Percentiles rank a stretch among this genome's conserved stretches.
Evolutionary conservation across 129 eudicot genomes (phyloP).

Genomic region (Saposhnikovia divaricata): DNA sequence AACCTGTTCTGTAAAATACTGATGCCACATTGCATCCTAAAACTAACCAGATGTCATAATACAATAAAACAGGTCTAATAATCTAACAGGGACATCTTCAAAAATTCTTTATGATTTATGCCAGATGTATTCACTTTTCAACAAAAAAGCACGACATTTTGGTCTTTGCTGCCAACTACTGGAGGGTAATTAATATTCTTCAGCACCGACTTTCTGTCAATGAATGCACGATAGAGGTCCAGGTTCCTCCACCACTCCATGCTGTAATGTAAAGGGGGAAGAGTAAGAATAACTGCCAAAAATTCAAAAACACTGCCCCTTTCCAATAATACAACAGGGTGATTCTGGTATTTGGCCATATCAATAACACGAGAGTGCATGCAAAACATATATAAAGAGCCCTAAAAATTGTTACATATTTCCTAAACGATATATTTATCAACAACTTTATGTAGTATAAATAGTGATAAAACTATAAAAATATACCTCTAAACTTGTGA

Average conservation of each 20-base stretch:
- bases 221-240: conserved; percentile 51
- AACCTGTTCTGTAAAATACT: not conserved
- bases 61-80: not conserved
- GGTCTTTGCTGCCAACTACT: not conserved
- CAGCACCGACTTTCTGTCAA: conserved; percentile 36
- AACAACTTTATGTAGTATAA: not conserved
- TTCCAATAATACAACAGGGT: too few relatives aligned
- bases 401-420: not conserved
- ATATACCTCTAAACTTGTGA: not conserved
- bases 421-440: not conserved
- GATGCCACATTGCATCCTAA: not conserved
- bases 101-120: not conserved
- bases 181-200: conserved; percentile 1
- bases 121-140: not conserved
- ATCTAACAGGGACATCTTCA: not conserved
- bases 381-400: not conserved
- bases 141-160: not conserved
- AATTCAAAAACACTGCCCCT: not conserved
- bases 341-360: not conserved
- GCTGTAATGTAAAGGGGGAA: conserved; percentile 27
- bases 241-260: conserved; percentile 78
- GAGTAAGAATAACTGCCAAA: not conserved
- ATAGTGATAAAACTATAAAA: not conserved
- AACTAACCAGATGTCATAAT: not conserved
- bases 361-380: not conserved